Conservation (phyloP, 331 rosid genomes). For the Pyrus hybrid region DNA sequence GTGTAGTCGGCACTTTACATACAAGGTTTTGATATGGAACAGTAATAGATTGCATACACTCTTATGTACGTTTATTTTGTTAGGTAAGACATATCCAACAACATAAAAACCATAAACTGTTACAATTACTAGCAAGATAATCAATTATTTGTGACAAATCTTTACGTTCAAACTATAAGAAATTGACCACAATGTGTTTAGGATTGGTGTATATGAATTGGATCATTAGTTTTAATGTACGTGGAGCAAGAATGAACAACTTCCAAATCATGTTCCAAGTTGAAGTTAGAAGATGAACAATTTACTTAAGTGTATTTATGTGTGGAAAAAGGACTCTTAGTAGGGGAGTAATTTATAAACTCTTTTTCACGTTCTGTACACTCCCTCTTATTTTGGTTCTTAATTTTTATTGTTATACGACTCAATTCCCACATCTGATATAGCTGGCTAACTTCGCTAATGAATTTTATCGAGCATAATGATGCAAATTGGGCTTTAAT, state of each 20-base stretch:
- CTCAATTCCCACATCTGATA: neutral
- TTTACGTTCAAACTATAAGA: neutral
- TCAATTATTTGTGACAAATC: no score
- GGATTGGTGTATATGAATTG: neutral
- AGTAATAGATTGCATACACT: neutral
- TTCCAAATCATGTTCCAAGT: no score
- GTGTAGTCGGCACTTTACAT: neutral
- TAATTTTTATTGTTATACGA: no score
- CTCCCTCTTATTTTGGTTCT: neutral
- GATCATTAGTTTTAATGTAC: no score
- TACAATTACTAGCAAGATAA: neutral
- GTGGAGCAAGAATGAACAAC: no score
- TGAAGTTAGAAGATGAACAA: neutral
- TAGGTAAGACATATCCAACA: no score
- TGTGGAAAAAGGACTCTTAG: neutral
- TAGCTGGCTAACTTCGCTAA: neutral
- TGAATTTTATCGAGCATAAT: no score
- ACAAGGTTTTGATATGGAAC: neutral
- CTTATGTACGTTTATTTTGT: rapidly evolving
- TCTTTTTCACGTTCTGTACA: neutral
- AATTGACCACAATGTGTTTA: neutral
- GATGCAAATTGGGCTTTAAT: neutral
- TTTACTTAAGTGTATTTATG: neutral
- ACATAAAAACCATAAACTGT: neutral
- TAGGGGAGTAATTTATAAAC: no score